Evolutionary conservation across 2,329 filamentous ascomycete genomes (phyloP), one percentile per base, ranked within the genome.

Genomic region (Fusarium pseudocircinatum): DNA sequence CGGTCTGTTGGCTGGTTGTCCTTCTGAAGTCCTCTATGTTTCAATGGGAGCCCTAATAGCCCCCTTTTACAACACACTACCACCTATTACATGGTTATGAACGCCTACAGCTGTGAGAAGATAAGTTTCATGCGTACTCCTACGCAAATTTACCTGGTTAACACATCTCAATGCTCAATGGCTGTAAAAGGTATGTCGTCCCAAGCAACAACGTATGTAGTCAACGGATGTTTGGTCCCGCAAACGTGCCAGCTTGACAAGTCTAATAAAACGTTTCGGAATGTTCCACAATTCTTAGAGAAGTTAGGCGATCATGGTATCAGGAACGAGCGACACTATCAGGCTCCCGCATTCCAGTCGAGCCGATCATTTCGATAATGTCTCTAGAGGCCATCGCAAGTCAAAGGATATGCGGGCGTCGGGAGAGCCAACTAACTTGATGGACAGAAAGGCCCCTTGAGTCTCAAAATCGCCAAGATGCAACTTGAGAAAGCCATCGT

Each of bases 171-270:
- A 53, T 53, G 10, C 34, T 39, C 24, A n/a, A 37, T 53, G 18
- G 34, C n/a, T 28, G 34, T 28, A 6, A 16, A 22, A 14, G 16
- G 22, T 7, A 30, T 26, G 18, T 43, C 30, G 13, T 44, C 53
- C 26, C 16, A 16, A 36, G 22, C 20, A 59, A 50, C 42, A 26
- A 50, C 56, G 5, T 26, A 9, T 24, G 24, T 36, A 30, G 32
- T 30, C 32, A 36, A 30, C 13, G 24, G 83, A 26, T 80, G 89
- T 6, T 81, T 90, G 18, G 75, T 87, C 86, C 71, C 87, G 89
- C 70, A 79, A 36, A 10, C 52, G 39, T 39, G 11, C 26, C 53
- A 42, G 34, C 32, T 24, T 37, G 32, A 18, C 26, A 47, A 54
- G 46, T 44, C 60, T 28, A 49, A 28, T 28, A 56, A 61, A 67